phyloP scores from a whole-genome alignment of 2,329 filamentous ascomycete species.

The Stemphylium vesicarium region DNA sequence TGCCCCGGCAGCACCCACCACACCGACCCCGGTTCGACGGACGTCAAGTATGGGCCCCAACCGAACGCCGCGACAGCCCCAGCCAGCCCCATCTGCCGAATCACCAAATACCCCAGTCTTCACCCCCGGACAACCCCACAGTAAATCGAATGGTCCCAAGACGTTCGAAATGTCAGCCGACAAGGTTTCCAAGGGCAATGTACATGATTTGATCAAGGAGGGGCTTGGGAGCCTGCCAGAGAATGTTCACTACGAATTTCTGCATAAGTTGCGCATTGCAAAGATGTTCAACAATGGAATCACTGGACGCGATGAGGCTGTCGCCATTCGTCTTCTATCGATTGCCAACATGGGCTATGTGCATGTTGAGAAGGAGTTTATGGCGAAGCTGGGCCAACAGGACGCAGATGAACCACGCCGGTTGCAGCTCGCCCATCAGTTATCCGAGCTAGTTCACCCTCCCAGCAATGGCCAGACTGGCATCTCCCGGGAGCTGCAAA shows the following conservation, averaged over 20 bases:
- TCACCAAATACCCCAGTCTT: conserved; percentile 57
- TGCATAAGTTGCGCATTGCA: conserved; percentile 83
- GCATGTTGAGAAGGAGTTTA: conserved; percentile 79
- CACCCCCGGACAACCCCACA: conserved; percentile 44
- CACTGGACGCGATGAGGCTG: conserved; percentile 73
- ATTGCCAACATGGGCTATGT: conserved; percentile 93
- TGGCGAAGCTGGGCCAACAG: conserved; percentile 83
- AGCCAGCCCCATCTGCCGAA: conserved; percentile 50
- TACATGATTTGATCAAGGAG: conserved; percentile 52
- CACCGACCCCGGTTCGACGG: conserved; percentile 77
- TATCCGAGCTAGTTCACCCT: conserved; percentile 89
- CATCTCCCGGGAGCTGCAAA: conserved; percentile 79
- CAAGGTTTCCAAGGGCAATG: conserved; percentile 51
- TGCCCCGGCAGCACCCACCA: conserved; percentile 62
- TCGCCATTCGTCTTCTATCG: conserved; percentile 82
- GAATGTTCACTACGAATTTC: conserved; percentile 79
- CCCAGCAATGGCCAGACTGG: conserved; percentile 70
- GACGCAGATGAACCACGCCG: conserved; percentile 89
- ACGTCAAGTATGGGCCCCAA: conserved; percentile 60
- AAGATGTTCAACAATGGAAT: conserved; percentile 74
- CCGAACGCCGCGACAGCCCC: conserved; percentile 60
- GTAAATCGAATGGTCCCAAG: conserved; percentile 43
- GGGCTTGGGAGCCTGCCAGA: conserved; percentile 68
- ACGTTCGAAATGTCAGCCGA: conserved; percentile 66
- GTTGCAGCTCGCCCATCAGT: conserved; percentile 88